These are phyloP conservation scores for Mortierella hygrophila DNA, from an alignment of 192 early-diverging fungal species.

Conservation along the genomic window DNA sequence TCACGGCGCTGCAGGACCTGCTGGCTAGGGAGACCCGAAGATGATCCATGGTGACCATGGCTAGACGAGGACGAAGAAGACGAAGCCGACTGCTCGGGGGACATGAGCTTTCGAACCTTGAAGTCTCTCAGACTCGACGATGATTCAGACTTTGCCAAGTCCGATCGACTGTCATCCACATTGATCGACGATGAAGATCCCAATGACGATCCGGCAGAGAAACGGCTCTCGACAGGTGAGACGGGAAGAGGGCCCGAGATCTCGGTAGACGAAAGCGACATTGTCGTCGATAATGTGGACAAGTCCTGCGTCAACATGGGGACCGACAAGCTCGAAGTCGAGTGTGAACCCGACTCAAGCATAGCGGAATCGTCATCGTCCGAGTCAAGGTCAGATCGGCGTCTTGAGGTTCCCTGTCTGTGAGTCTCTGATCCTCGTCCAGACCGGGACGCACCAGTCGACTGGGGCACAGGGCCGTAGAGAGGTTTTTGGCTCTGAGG, in stretches of 20 bases:
- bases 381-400: constrained; percentile 45
- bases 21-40: neutral
- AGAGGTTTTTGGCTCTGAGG: neutral
- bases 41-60: neutral
- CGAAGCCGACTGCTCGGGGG: constrained; percentile 32
- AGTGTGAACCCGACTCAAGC: constrained; percentile 11
- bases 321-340: constrained; percentile 23
- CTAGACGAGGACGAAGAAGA: constrained; percentile 1
- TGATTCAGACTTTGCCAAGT: constrained; percentile 1
- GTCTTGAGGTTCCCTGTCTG: constrained; percentile 32
- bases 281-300: constrained; percentile 41
- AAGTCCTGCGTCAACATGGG: constrained; percentile 53
- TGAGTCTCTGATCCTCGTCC: neutral
- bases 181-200: neutral
- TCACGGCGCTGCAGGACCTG: constrained; percentile 2
- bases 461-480: neutral
- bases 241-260: constrained; percentile 27
- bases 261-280: constrained; percentile 33
- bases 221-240: constrained; percentile 20
- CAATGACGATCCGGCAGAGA: constrained; percentile 5
- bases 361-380: constrained; percentile 33
- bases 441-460: neutral
- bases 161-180: neutral
- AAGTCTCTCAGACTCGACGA: constrained; percentile 28
- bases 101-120: constrained; percentile 53